Evolutionary conservation across 257 asterid genomes (phyloP), one percentile per base, ranked within the genome.

Genomic region (Solanum lycopersicoides): DNA sequence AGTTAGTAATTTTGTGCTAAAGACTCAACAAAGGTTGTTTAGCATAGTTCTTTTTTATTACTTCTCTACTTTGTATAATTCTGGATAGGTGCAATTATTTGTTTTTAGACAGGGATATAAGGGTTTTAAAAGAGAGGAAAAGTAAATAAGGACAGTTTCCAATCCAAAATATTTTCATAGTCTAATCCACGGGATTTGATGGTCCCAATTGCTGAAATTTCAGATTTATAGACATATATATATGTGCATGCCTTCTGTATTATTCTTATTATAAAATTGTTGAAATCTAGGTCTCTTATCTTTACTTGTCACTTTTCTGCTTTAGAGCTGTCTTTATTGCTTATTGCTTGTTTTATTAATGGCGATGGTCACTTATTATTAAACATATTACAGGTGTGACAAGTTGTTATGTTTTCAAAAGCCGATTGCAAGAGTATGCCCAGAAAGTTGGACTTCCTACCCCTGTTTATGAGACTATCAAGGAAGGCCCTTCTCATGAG

Each of bases 401-500:
- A 15, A 93, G 87, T 30, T 97, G 98, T 90, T 96, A 94, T 86
- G 93, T 97, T 53, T 97, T 97, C 90, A 97, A 97, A 93, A 96
- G 98, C 89, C 99, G 94, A 30, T 90, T 97, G 93, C 99, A 97
- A 88, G 98, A 97, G 90, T 96, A 93, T 90, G 96, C 96, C 56
- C 99, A 96, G 90, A 97, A 94, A 90, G 95, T 91, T 59, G 99
- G 99, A 87, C 86, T 93, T 68, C 87, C 92, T 3, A 92, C 96
- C 28, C 99, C 99, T 9, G 93, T 93, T 71, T 97, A 97, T 86
- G 98, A 93, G 82, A 96, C 98, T 75, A 91, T 91, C 79, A 97
- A 93, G 88, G 97, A 95, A 92, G 99, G 99, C 30, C 99, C 98
- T 85, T 93, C 99, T 72, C 99, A 96, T 39, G 94, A 92, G 92